Percentiles rank a stretch among this genome's conserved stretches.
Evolutionary conservation across 148 eudicot genomes (phyloP).

Genomic region (Rhododendron ovatum): DNA sequence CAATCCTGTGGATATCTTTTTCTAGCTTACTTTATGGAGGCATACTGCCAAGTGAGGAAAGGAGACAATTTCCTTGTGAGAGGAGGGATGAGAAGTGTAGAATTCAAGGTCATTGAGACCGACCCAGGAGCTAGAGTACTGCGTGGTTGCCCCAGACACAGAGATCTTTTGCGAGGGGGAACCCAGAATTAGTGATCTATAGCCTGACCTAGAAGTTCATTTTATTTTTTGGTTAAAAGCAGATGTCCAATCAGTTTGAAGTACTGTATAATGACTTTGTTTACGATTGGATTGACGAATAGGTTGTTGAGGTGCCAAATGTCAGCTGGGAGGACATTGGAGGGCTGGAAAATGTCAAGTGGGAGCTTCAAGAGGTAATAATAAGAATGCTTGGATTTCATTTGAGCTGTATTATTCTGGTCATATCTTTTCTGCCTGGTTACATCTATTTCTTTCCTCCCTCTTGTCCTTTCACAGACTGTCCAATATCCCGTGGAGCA

Average conservation of each 20-base stretch:
- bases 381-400: not conserved
- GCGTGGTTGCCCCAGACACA: constrained; percentile 44
- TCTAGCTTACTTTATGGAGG: constrained; percentile 37
- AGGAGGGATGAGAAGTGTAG: constrained; percentile 46
- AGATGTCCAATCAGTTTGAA: not conserved
- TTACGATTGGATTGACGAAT: not conserved
- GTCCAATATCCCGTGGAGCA: constrained; percentile 59
- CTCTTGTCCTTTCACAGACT: constrained; percentile 26
- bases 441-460: constrained; percentile 10
- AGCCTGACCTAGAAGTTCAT: not conserved
- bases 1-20: not conserved
- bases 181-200: constrained; percentile 11
- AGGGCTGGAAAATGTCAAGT: constrained; percentile 39
- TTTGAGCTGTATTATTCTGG: not conserved
- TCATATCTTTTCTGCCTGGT: not conserved
- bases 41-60: constrained; percentile 41
- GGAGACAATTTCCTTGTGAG: constrained; percentile 43
- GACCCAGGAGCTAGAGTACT: constrained; percentile 42
- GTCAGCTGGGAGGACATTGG: constrained; percentile 41
- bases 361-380: constrained; percentile 39
- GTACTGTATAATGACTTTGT: too few species aligned
- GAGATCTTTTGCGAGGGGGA: constrained; percentile 45
- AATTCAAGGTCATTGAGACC: constrained; percentile 42
- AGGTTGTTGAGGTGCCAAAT: constrained; percentile 49
- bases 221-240: not conserved